Evolutionary conservation across 768 basidiomycete species (phyloP).

Genomic region (Lactifluus subvellereus): DNA sequence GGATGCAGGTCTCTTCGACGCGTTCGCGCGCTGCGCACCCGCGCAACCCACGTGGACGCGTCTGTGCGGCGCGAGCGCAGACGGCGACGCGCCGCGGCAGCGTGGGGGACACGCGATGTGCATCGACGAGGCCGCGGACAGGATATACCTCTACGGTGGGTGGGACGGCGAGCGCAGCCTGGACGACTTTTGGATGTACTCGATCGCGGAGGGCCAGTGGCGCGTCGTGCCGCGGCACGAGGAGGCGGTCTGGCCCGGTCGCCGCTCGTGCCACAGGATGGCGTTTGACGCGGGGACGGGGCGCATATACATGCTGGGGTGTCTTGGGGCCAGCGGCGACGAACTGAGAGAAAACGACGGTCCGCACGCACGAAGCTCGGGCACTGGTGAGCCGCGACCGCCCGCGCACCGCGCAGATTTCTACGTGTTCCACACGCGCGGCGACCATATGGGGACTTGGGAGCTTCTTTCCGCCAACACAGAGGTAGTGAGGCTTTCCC

Average conservation of each 20-base stretch:
- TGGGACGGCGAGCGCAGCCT: constrained; percentile 69
- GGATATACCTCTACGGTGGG: constrained; percentile 74
- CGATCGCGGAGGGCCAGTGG: constrained; percentile 57
- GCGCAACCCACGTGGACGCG: constrained; percentile 59
- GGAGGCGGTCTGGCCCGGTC: constrained; percentile 61
- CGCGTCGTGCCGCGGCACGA: constrained; percentile 46
- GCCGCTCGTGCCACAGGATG: constrained; percentile 79
- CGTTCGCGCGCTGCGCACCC: constrained; percentile 51
- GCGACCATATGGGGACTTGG: constrained; percentile 61
- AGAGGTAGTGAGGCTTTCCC: constrained; percentile 39
- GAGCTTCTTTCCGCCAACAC: constrained; percentile 64
- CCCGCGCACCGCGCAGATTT: constrained; percentile 55
- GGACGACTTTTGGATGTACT: constrained; percentile 77
- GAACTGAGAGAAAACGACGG: constrained; percentile 10
- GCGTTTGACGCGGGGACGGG: constrained; percentile 68
- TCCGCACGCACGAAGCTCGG: background rate
- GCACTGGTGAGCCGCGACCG: background rate
- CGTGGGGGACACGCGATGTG: constrained; percentile 83
- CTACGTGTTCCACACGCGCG: constrained; percentile 66
- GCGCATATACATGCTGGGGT: constrained; percentile 66
- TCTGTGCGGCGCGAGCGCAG: constrained; percentile 52
- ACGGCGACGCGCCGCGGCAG: constrained; percentile 58
- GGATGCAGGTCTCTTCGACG: constrained; percentile 53
- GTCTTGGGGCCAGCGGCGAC: constrained; percentile 51
- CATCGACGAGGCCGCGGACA: constrained; percentile 54